These are phyloP conservation scores for Wickerhamiella siamensis DNA, from an alignment of 805 yeast species.

Conservation along the genomic window DNA sequence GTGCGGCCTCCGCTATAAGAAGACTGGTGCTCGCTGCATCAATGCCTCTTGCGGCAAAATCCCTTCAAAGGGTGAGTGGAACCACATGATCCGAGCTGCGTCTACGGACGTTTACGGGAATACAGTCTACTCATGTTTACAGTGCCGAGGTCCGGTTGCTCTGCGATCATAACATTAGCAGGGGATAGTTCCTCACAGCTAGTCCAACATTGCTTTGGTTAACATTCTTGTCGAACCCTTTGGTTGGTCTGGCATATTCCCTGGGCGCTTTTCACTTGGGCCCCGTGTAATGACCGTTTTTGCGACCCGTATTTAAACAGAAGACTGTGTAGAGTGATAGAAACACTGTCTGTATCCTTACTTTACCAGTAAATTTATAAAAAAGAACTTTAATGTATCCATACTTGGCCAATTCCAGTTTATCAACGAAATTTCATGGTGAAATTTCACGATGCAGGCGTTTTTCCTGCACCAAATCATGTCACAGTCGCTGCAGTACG, in stretches of 20 bases:
- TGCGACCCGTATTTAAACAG: neutral
- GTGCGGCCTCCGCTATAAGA: conserved; percentile 88
- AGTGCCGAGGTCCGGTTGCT: neutral
- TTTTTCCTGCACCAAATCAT: too few relatives aligned
- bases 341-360: too few relatives aligned
- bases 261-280: neutral
- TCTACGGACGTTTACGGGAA: neutral
- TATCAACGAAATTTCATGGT: too few relatives aligned
- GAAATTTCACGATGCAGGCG: too few relatives aligned
- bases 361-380: too few relatives aligned
- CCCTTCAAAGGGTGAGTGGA: conserved; percentile 95
- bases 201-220: neutral
- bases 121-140: neutral
- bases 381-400: too few relatives aligned
- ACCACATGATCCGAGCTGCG: conserved; percentile 42
- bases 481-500: too few relatives aligned
- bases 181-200: neutral
- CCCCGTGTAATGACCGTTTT: neutral
- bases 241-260: neutral
- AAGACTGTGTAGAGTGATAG: too few relatives aligned
- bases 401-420: too few relatives aligned
- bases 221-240: neutral
- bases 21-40: conserved; percentile 82
- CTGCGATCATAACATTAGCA: neutral
- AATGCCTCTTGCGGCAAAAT: conserved; percentile 64